These are phyloP conservation scores for Penicillium psychrosexuale DNA, from an alignment of 2,329 filamentous ascomycete genomes.

Conservation along the genomic window DNA sequence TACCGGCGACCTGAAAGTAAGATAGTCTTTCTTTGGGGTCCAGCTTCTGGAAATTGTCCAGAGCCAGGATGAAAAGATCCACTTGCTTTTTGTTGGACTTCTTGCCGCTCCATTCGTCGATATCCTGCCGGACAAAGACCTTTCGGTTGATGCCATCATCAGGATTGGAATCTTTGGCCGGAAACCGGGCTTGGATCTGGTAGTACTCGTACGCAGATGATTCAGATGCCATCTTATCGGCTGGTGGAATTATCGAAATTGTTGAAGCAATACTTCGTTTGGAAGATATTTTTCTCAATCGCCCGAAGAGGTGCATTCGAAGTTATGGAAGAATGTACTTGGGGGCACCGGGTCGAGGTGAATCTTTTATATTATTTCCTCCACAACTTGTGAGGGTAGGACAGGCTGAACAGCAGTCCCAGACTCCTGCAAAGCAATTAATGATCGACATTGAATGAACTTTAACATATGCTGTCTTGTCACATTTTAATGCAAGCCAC, in stretches of 20 bases:
- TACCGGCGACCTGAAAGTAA: constrained; percentile 14
- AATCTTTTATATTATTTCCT: not conserved
- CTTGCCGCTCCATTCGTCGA: constrained; percentile 17
- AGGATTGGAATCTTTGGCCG: not conserved
- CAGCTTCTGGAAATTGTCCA: constrained; percentile 12
- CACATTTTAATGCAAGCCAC: not conserved
- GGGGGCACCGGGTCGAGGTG: not conserved
- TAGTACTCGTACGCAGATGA: not conserved
- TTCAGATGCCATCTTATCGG: not conserved
- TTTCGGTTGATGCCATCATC: constrained; percentile 1
- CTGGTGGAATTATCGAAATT: not conserved
- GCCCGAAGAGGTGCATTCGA: constrained; percentile 6
- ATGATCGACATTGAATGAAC: not conserved
- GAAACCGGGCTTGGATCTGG: constrained; percentile 1
- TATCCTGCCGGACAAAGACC: constrained; percentile 15
- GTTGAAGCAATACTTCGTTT: not conserved
- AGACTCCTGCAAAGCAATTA: not conserved
- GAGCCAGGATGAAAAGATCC: constrained; percentile 15
- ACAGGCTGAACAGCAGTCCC: not conserved
- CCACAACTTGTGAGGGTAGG: not conserved
- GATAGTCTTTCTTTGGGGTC: constrained; percentile 7
- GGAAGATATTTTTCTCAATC: not conserved
- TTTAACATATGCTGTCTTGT: not conserved
- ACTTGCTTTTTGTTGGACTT: constrained; percentile 16
- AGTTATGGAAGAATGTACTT: not conserved